These are phyloP conservation scores for Termitomyces titanicus DNA, from an alignment of 768 basidiomycete species.

Conservation along the genomic window DNA sequence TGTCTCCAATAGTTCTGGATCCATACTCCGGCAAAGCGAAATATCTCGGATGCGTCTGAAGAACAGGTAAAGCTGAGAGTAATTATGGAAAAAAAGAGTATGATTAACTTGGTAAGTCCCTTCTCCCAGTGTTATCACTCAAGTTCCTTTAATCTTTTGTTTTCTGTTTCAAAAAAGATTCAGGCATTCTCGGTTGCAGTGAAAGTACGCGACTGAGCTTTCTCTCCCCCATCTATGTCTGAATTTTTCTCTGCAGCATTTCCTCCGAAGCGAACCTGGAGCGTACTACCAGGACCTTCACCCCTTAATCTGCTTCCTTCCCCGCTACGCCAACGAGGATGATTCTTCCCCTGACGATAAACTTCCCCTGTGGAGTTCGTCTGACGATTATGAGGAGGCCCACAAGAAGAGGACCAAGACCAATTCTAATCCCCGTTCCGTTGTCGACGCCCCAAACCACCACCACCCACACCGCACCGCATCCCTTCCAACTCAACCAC, in stretches of 20 bases:
- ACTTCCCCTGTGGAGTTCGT: conserved; percentile 56
- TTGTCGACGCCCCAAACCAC: conserved; percentile 5
- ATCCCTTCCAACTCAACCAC: conserved; percentile 12
- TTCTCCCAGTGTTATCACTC: background rate
- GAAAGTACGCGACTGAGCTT: conserved; percentile 38
- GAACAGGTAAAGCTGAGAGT: conserved; percentile 35
- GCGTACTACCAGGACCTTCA: conserved; percentile 70
- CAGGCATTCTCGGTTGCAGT: conserved; percentile 67
- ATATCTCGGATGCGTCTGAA: conserved; percentile 25
- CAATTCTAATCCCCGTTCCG: conserved; percentile 10
- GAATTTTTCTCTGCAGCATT: conserved; percentile 36
- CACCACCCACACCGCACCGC: conserved; percentile 16
- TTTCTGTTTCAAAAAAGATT: conserved; percentile 32
- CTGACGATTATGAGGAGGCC: conserved; percentile 24
- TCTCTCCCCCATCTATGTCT: background rate
- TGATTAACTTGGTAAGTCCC: conserved; percentile 58
- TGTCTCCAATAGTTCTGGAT: conserved; percentile 44
- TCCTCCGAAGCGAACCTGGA: conserved; percentile 39
- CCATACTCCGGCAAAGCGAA: conserved; percentile 41
- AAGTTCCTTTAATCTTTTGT: background rate
- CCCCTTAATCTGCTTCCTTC: conserved; percentile 63
- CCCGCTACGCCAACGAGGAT: conserved; percentile 43
- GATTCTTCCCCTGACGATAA: conserved; percentile 32
- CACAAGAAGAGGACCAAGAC: background rate
- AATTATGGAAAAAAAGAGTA: conserved; percentile 70